Base-by-base conservation (phyloP, 495 filamentous ascomycete genomes). In the Hypomontagnella submonticulosa region DNA sequence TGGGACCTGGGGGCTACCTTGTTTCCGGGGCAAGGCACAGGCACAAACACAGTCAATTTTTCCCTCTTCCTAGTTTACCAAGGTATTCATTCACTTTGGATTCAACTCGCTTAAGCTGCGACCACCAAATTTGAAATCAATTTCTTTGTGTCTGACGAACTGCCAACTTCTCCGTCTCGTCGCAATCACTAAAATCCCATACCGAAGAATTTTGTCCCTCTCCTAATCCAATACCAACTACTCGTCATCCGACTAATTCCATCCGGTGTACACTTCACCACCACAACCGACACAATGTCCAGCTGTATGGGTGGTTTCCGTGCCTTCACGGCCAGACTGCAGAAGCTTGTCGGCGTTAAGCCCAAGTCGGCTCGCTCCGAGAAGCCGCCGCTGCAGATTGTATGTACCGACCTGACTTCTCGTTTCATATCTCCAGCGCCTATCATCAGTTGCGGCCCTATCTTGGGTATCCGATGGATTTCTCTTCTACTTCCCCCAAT, bases 301-400 rank as follows among this genome's bases (percentile, higher is more conserved):
- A 32, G 61, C 43, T 74, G 71, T 49, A 58, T 65, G 16, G 56
- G 53, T 32, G 48, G 57, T 10, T 53, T 72, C 54, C 51, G 46
- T 20, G 44, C 15, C 38, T 63, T 74, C 57, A 51, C 53, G 34
- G 30, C 66, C 13, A 66, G 61, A 65, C 12, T 73, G 0, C 66
- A 70, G 12, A 62, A 55, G 9, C 40, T 72, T 37, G 20, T 74
- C 13, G 69, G 70, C 15, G 27, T 56, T 20, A 70, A 63, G 49
- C 48, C 71, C 10, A 66, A 69, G 49, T 23, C 57, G 7, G 10
- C 57, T 33, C 3, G 47, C 10, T 50, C 56, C 11, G 69, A 73
- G 48, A 73, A 72, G 57, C 62, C 42, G 27, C 13, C 57, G 4
- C 19, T 74, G 10, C 63, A 72, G 38, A 74, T 74, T 44, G 71